Evolutionary conservation across 2,329 filamentous ascomycete species (phyloP).

Genomic region (Exophiala oligosperma): DNA sequence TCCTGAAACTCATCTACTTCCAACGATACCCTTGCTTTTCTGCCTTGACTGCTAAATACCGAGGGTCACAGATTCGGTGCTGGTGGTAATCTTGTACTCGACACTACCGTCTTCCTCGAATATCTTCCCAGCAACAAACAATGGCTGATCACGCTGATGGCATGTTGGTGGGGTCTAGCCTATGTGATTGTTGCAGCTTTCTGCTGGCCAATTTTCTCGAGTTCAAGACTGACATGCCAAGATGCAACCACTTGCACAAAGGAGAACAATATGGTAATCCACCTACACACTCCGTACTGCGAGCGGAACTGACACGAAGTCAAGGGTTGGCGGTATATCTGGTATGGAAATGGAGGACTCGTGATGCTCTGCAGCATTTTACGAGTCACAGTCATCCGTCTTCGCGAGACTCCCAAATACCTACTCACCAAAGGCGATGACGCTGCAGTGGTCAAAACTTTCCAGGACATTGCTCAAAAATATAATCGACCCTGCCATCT

Average conservation of each 20-base stretch:
- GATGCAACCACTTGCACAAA: constrained; percentile 47
- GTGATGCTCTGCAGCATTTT: constrained; percentile 69
- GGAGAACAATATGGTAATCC: constrained; percentile 46
- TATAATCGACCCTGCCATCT: constrained; percentile 55
- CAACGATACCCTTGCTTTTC: neutral
- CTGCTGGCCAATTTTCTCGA: constrained; percentile 27
- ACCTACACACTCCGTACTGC: neutral
- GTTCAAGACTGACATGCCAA: constrained; percentile 16
- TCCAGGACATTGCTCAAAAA: constrained; percentile 57
- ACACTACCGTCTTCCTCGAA: too few relatives aligned
- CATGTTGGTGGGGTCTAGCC: constrained; percentile 37
- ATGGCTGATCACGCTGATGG: constrained; percentile 29
- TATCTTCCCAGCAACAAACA: too few relatives aligned
- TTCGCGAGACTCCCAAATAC: constrained; percentile 75
- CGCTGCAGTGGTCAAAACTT: constrained; percentile 67
- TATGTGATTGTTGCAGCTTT: constrained; percentile 26
- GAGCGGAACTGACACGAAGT: neutral
- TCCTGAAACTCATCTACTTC: neutral
- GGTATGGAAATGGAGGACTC: constrained; percentile 67
- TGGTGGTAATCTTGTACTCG: constrained; percentile 32
- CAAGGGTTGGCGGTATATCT: constrained; percentile 71
- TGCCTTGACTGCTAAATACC: neutral
- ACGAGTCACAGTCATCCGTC: constrained; percentile 67
- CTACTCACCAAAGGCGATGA: constrained; percentile 72
- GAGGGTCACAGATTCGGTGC: constrained; percentile 35